These are phyloP conservation scores for Solanum aculeatissimum DNA, from an alignment of 305 asterid genomes.

Conservation along the genomic window DNA sequence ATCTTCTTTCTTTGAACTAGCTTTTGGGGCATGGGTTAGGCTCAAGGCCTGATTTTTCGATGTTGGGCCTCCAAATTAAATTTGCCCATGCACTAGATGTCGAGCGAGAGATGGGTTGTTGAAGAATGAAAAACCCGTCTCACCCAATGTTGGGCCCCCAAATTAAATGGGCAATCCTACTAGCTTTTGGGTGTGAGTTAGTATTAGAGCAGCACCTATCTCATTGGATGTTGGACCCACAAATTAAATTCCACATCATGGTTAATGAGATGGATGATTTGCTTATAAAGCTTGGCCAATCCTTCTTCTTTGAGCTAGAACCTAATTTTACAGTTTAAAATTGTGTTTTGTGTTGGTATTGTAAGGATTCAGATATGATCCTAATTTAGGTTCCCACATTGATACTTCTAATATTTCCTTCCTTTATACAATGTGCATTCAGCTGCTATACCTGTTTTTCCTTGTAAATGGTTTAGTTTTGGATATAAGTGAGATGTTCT, in stretches of 20 bases:
- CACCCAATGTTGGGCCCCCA: background rate
- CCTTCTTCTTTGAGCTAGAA: too few relatives aligned
- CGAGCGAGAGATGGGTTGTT: too few relatives aligned
- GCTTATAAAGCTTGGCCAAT: too few relatives aligned
- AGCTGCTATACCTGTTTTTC: background rate
- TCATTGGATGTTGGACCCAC: background rate
- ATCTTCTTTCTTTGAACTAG: accelerated
- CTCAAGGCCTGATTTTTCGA: background rate
- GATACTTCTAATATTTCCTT: background rate
- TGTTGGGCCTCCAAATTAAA: background rate
- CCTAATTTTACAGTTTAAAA: background rate
- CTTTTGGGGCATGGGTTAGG: background rate
- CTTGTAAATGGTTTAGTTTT: background rate
- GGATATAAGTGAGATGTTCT: background rate
- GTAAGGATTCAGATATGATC: background rate
- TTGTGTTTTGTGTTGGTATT: conserved; percentile 4
- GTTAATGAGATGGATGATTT: too few relatives aligned
- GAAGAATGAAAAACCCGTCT: background rate
- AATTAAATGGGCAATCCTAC: background rate
- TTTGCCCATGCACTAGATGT: background rate
- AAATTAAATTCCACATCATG: background rate
- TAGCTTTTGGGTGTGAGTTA: too few relatives aligned
- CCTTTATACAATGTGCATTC: background rate
- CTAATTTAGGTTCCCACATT: background rate
- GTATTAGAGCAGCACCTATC: background rate